These are phyloP conservation scores for Physcomitrellopsis africana DNA, from an alignment of 225 moss, liverwort and hornwort genomes.

Conservation along the genomic window DNA sequence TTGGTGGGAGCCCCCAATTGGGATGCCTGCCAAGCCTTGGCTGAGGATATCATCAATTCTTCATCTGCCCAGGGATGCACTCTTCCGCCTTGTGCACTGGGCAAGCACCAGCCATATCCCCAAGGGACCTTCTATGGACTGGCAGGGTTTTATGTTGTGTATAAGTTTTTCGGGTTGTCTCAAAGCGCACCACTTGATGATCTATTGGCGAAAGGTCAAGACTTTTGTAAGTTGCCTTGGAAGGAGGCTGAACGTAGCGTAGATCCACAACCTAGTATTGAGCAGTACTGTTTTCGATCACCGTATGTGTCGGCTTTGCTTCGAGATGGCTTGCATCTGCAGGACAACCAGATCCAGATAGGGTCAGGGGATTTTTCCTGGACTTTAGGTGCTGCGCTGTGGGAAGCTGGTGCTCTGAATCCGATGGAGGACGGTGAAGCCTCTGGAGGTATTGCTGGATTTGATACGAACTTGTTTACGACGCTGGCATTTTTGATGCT, in stretches of 20 bases:
- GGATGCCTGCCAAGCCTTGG: slow-evolving; percentile 69
- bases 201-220: slow-evolving; percentile 70
- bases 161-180: slow-evolving; percentile 86
- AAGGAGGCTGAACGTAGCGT: slow-evolving; percentile 76
- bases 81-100: slow-evolving; percentile 76
- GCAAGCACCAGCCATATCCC: slow-evolving; percentile 84
- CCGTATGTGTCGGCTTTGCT: slow-evolving; percentile 86
- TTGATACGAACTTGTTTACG: slow-evolving; percentile 30
- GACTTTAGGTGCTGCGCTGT: slow-evolving; percentile 95
- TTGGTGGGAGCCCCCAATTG: slow-evolving; percentile 84
- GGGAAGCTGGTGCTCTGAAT: slow-evolving; percentile 89
- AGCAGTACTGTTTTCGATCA: slow-evolving; percentile 95
- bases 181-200: slow-evolving; percentile 73
- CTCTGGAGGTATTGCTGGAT: slow-evolving; percentile 26
- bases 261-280: slow-evolving; percentile 85
- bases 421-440: slow-evolving; percentile 47
- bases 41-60: slow-evolving; percentile 66
- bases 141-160: slow-evolving; percentile 94
- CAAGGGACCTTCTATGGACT: slow-evolving; percentile 85
- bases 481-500: slow-evolving; percentile 44
- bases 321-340: slow-evolving; percentile 79
- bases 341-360: slow-evolving; percentile 78
- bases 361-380: slow-evolving; percentile 97
- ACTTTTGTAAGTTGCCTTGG: slow-evolving; percentile 83
- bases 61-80: slow-evolving; percentile 48